These are phyloP conservation scores for Terfezia boudieri DNA, from an alignment of 495 filamentous ascomycete genomes.

Conservation along the genomic window DNA sequence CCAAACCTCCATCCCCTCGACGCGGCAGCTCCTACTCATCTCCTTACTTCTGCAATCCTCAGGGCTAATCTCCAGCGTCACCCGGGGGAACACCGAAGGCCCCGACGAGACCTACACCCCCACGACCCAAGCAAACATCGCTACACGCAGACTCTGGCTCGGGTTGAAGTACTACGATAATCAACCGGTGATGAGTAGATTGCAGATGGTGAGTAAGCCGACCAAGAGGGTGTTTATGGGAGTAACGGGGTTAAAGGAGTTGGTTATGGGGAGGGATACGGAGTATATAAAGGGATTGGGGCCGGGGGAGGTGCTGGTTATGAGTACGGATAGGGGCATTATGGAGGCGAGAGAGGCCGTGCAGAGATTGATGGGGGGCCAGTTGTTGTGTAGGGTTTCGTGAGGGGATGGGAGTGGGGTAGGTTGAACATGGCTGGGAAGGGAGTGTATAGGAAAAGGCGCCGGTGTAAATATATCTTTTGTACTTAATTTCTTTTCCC, in stretches of 20 bases:
- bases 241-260: conserved; percentile 31
- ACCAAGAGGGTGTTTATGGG: conserved; percentile 47
- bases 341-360: conserved; percentile 73
- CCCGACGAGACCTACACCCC: conserved; percentile 29
- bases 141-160: conserved; percentile 63
- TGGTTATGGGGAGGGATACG: conserved; percentile 43
- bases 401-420: background rate
- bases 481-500: too few relatives aligned
- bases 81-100: conserved; percentile 36
- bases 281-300: conserved; percentile 47
- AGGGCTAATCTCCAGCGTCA: conserved; percentile 65
- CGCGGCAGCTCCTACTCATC: conserved; percentile 56
- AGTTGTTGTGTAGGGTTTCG: conserved; percentile 46
- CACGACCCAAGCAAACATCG: conserved; percentile 56
- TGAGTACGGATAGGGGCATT: conserved; percentile 58
- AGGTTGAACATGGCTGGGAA: too few relatives aligned
- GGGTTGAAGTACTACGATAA: conserved; percentile 87
- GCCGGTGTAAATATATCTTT: too few relatives aligned
- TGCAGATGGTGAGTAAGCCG: conserved; percentile 52
- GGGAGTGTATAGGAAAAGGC: too few relatives aligned
- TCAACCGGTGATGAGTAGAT: conserved; percentile 52
- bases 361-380: conserved; percentile 61
- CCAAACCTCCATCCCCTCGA: conserved; percentile 65
- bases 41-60: conserved; percentile 55
- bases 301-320: conserved; percentile 64